Percentiles rank a stretch among this genome's conserved stretches.
Conservation (phyloP, 768 basidiomycete species). For the Lactarius psammicola region DNA sequence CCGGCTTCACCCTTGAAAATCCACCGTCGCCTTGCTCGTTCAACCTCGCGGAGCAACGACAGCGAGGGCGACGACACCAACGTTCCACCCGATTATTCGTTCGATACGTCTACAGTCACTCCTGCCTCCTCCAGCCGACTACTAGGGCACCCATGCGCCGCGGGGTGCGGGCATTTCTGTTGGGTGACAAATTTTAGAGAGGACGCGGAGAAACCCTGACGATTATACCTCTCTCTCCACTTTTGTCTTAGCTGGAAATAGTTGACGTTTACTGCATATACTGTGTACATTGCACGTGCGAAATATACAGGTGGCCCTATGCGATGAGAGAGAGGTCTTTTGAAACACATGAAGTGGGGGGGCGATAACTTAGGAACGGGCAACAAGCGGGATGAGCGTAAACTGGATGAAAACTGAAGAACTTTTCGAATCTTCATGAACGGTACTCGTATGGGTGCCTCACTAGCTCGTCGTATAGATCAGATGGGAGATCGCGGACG, state of each 20-base stretch:
- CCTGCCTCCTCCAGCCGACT: constrained; percentile 29
- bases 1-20: constrained; percentile 27
- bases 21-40: constrained; percentile 20
- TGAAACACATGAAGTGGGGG: constrained; percentile 3
- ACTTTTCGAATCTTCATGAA: background rate
- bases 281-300: constrained; percentile 8
- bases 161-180: constrained; percentile 82
- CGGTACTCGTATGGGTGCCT: constrained; percentile 72
- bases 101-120: constrained; percentile 8
- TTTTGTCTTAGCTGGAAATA: background rate
- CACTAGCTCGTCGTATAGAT: constrained; percentile 85
- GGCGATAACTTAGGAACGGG: constrained; percentile 5
- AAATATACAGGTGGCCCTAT: constrained; percentile 15
- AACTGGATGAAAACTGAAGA: background rate
- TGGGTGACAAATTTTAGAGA: constrained; percentile 50
- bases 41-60: constrained; percentile 30
- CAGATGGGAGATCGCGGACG: constrained; percentile 84
- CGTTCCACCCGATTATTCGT: constrained; percentile 22
- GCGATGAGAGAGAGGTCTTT: background rate
- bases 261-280: background rate
- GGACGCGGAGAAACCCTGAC: constrained; percentile 20
- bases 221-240: background rate
- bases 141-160: constrained; percentile 66
- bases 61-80: constrained; percentile 23
- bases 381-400: background rate